Evolutionary conservation across 306 rosid genomes (phyloP).

Genomic region (Ormosia semicastrata): DNA sequence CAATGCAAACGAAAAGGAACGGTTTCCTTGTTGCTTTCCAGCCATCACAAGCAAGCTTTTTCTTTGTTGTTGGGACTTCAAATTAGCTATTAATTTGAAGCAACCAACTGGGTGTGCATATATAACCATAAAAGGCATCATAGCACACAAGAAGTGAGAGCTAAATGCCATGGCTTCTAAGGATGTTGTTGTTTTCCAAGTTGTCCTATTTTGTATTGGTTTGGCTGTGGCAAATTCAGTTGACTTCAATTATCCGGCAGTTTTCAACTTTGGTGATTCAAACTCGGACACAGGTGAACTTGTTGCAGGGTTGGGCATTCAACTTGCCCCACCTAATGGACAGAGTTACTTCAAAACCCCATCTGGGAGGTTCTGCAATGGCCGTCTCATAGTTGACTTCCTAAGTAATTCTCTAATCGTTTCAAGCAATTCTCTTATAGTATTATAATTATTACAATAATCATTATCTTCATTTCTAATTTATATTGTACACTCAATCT

Average conservation of each 20-base stretch:
- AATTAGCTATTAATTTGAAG: background rate
- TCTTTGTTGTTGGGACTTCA: constrained; percentile 9
- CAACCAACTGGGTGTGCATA: constrained; percentile 1
- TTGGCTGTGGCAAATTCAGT: constrained; percentile 32
- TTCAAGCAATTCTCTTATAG: background rate
- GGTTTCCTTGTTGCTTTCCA: constrained; percentile 31
- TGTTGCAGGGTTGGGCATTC: constrained; percentile 45
- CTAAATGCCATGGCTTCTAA: constrained; percentile 41
- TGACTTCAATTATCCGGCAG: constrained; percentile 58
- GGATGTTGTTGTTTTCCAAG: constrained; percentile 19
- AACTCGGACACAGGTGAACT: constrained; percentile 82
- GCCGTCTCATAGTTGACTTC: constrained; percentile 65
- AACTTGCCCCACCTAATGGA: constrained; percentile 55
- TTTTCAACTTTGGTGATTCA: constrained; percentile 87
- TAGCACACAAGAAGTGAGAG: background rate
- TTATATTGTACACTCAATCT: background rate
- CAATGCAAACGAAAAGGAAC: constrained; percentile 6
- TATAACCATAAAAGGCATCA: background rate
- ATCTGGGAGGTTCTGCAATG: constrained; percentile 63
- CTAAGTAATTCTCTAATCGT: constrained; percentile 47
- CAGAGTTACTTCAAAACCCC: constrained; percentile 52
- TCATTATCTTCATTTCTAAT: background rate
- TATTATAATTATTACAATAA: background rate
- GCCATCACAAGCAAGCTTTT: constrained; percentile 38
- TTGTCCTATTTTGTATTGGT: constrained; percentile 30